Evolutionary conservation across 805 yeast species (phyloP).

Genomic region (Saccharomycopsis fibuligera): DNA sequence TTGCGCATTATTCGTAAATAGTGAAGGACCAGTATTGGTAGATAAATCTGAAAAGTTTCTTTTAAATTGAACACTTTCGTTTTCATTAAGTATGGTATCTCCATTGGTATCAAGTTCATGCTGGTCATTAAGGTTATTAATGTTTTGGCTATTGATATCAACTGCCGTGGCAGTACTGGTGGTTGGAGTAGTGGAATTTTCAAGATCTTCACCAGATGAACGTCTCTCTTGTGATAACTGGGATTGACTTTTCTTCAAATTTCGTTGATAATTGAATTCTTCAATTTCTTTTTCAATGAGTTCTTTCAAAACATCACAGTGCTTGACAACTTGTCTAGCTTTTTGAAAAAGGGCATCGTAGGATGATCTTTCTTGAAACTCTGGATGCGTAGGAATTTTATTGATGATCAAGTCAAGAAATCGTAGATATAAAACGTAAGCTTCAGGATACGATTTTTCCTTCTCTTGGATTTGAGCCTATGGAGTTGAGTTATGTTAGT

Average conservation of each 20-base stretch:
- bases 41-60: conserved; percentile 10
- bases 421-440: conserved; percentile 31
- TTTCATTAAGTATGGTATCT: conserved; percentile 5
- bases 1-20: neutral
- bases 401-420: conserved; percentile 32
- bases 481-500: neutral
- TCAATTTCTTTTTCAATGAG: conserved; percentile 14
- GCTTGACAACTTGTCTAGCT: neutral
- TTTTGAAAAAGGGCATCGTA: conserved; percentile 3
- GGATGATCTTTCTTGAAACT: conserved; percentile 21
- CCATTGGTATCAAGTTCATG: neutral
- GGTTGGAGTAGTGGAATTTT: neutral
- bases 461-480: conserved; percentile 30
- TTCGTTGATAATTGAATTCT: conserved; percentile 22
- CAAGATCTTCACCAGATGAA: neutral
- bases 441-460: conserved; percentile 29
- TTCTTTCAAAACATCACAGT: neutral
- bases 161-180: neutral
- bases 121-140: conserved; percentile 2
- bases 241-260: conserved; percentile 27
- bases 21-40: conserved; percentile 3
- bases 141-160: neutral
- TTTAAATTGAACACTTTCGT: conserved; percentile 10
- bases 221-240: neutral
- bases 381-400: conserved; percentile 29